phyloP scores from a whole-genome alignment of 1,284 basidiomycete species.

The Mycena sp. region DNA sequence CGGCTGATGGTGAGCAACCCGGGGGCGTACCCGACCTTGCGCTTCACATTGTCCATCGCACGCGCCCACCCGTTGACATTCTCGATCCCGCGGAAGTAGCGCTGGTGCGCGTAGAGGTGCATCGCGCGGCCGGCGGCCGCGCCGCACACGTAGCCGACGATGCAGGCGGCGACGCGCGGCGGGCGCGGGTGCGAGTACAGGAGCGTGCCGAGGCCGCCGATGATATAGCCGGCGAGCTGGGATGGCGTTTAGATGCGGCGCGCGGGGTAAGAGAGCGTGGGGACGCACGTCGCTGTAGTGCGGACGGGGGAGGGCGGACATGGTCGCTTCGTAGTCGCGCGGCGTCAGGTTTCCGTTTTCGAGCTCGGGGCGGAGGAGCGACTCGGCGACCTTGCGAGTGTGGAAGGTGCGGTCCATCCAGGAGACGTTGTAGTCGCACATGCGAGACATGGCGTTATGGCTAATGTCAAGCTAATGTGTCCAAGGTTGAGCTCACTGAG shows the following conservation, averaged over 20 bases:
- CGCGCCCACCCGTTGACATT: slow-evolving; percentile 23
- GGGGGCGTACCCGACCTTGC: slow-evolving; percentile 19
- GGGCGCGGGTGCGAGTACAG: not conserved
- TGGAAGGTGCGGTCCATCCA: slow-evolving; percentile 25
- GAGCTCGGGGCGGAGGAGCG: slow-evolving; percentile 23
- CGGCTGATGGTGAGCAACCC: slow-evolving; percentile 6
- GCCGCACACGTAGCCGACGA: slow-evolving; percentile 5
- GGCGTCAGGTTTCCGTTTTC: slow-evolving; percentile 20
- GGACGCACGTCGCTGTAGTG: slow-evolving; percentile 14
- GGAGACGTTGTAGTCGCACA: slow-evolving; percentile 12
- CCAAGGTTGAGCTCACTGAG: no score
- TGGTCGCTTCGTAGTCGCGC: slow-evolving; percentile 21
- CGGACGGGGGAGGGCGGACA: not conserved
- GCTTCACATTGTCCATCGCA: slow-evolving; percentile 26
- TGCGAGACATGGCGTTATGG: no score
- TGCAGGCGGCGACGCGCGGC: not conserved
- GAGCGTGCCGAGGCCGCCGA: not conserved
- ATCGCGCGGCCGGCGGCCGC: not conserved
- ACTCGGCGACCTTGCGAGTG: not conserved
- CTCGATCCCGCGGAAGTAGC: slow-evolving; percentile 10
- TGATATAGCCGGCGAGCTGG: slow-evolving; percentile 8
- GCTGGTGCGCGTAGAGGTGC: slow-evolving; percentile 2
- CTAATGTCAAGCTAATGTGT: no score
- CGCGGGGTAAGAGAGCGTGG: not conserved
- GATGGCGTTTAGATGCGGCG: not conserved